phyloP scores from a whole-genome alignment of 768 basidiomycete genomes.

The Dictyophora rubrovolvata region DNA sequence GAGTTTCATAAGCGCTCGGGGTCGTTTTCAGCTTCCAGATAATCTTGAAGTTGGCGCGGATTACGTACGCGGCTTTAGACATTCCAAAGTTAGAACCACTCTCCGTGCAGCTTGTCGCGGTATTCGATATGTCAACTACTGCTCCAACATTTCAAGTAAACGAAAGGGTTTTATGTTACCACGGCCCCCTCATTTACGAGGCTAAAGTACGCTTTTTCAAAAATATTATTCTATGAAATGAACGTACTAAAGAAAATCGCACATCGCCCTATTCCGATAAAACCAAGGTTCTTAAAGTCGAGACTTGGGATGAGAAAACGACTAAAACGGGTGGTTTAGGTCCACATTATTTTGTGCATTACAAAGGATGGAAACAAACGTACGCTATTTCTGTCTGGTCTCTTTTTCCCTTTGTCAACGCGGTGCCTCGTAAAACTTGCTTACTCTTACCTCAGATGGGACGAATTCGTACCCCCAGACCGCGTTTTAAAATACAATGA shows the following conservation, averaged over 20 bases:
- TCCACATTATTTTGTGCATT: constrained; percentile 90
- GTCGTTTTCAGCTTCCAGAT: no score
- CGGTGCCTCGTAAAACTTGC: not conserved
- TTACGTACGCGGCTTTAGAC: no score
- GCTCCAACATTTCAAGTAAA: constrained; percentile 36
- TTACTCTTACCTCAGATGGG: constrained; percentile 57
- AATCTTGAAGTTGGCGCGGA: no score
- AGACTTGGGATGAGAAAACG: constrained; percentile 53
- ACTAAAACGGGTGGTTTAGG: constrained; percentile 54
- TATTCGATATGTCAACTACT: not conserved
- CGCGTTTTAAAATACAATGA: constrained; percentile 84
- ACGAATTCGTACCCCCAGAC: constrained; percentile 84
- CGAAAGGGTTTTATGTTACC: constrained; percentile 87
- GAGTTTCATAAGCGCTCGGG: no score
- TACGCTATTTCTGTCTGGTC: constrained; percentile 27
- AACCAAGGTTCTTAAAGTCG: constrained; percentile 50
- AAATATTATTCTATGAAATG: not conserved
- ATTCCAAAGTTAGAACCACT: no score
- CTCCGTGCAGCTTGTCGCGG: no score
- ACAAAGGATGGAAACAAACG: constrained; percentile 99
- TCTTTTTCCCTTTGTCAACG: not conserved
- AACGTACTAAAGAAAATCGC: not conserved
- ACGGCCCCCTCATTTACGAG: constrained; percentile 92
- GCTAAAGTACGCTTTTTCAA: constrained; percentile 47
- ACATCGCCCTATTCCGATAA: not conserved